A percentile compares a stretch with the other conserved stretches of the same genome.
Evolutionary conservation across 768 basidiomycete genomes (phyloP).

Genomic region (Mycena filopes): DNA sequence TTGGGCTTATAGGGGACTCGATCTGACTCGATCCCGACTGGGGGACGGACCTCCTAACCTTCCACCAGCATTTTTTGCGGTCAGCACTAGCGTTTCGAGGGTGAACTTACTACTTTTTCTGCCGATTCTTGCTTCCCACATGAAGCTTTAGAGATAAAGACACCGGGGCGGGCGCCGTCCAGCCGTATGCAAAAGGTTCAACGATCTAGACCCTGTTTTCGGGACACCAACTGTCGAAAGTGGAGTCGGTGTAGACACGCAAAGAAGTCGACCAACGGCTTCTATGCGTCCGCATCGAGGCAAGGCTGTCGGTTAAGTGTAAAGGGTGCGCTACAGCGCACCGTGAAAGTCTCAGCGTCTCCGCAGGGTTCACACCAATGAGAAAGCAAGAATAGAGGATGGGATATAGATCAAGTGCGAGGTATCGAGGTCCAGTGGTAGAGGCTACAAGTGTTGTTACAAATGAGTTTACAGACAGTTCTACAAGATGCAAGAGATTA

Average conservation of each 20-base stretch:
- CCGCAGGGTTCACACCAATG: slow-evolving; percentile 1
- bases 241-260: slow-evolving; percentile 1
- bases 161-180: no score
- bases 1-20: no score
- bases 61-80: no score
- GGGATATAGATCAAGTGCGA: slow-evolving; percentile 14
- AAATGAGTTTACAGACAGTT: slow-evolving; percentile 8
- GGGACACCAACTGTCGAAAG: not conserved
- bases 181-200: no score
- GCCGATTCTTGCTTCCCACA: no score
- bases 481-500: slow-evolving; percentile 6
- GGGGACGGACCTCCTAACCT: no score
- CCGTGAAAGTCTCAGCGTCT: not conserved
- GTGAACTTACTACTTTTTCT: no score
- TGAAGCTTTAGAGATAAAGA: no score
- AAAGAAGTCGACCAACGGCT: not conserved
- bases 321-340: slow-evolving; percentile 3
- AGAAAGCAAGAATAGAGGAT: not conserved
- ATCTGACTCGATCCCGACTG: no score
- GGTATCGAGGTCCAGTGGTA: slow-evolving; percentile 8
- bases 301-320: not conserved
- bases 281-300: not conserved
- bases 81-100: no score
- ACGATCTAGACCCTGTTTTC: not conserved
- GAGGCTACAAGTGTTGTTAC: slow-evolving; percentile 26